Conservation (phyloP, 495 filamentous ascomycete species). For the Aspergillus mulundensis region DNA sequence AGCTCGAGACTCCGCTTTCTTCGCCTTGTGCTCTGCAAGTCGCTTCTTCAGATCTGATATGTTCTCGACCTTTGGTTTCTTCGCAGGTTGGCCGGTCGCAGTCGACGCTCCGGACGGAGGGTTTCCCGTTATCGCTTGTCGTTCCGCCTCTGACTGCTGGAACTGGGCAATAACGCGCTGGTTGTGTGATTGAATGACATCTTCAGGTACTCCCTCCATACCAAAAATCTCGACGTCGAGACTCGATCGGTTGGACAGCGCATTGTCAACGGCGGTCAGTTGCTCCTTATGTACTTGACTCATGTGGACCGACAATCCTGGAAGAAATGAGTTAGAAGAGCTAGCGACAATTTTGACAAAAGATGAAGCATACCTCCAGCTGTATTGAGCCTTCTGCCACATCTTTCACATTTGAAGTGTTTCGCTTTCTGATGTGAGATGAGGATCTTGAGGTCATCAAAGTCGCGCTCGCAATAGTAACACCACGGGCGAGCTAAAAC, state of each 20-base stretch:
- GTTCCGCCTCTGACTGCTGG: conserved; percentile 79
- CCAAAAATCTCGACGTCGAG: conserved; percentile 95
- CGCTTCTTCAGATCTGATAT: conserved; percentile 77
- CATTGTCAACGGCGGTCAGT: conserved; percentile 82
- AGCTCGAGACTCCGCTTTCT: conserved; percentile 55
- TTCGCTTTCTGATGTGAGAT: conserved; percentile 97
- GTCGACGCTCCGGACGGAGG: conserved; percentile 58
- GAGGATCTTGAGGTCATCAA: conserved; percentile 93
- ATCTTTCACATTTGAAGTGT: conserved; percentile 95
- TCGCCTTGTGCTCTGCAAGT: conserved; percentile 74
- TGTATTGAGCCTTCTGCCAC: conserved; percentile 82
- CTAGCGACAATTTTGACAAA: neutral
- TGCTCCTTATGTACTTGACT: conserved; percentile 97
- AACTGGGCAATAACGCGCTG: conserved; percentile 79
- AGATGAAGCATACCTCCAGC: conserved; percentile 71
- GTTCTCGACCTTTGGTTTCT: conserved; percentile 77
- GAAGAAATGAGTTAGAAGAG: conserved; percentile 3
- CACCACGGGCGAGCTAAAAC: conserved; percentile 88
- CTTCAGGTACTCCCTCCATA: conserved; percentile 93
- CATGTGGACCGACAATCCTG: conserved; percentile 93
- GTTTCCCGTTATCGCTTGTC: conserved; percentile 79
- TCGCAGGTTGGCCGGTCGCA: conserved; percentile 52
- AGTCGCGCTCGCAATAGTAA: conserved; percentile 98
- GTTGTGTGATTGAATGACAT: conserved; percentile 74
- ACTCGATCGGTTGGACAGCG: conserved; percentile 73